phyloP scores from a whole-genome alignment of 495 filamentous ascomycete species.

The Daldinia concentrica region DNA sequence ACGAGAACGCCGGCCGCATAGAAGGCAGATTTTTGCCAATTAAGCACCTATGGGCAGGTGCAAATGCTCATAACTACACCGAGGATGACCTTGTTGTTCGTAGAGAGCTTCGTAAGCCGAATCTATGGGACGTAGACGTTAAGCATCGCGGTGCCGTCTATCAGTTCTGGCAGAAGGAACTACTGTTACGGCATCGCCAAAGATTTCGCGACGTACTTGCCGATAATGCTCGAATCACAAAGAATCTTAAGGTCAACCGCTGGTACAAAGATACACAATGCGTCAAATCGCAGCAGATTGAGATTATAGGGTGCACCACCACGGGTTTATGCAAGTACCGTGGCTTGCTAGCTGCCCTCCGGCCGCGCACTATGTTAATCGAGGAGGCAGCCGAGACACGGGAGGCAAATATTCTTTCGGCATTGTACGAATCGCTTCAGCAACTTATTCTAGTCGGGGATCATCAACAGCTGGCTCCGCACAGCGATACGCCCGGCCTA shows the following conservation, averaged over 20 bases:
- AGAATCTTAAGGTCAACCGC: conserved; percentile 47
- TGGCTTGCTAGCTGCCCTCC: conserved; percentile 71
- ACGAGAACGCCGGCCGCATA: conserved; percentile 51
- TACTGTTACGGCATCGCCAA: conserved; percentile 40
- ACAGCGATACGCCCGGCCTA: conserved; percentile 64
- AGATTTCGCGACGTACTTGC: conserved; percentile 45
- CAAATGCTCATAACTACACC: conserved; percentile 27
- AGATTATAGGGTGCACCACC: conserved; percentile 63
- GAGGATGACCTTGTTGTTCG: conserved; percentile 31
- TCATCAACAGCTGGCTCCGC: conserved; percentile 63
- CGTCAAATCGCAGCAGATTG: conserved; percentile 40
- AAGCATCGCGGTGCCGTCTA: conserved; percentile 53
- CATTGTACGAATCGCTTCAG: conserved; percentile 62
- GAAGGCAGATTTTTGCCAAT: conserved; percentile 48
- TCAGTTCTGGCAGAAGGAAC: conserved; percentile 49
- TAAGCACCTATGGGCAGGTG: conserved; percentile 51
- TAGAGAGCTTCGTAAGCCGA: conserved; percentile 35
- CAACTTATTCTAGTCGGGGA: conserved; percentile 67
- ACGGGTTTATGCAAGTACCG: conserved; percentile 91
- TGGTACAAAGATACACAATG: conserved; percentile 47
- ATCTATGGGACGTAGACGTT: conserved; percentile 49
- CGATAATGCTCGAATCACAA: conserved; percentile 43
- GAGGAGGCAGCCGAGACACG: conserved; percentile 68
- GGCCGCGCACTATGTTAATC: conserved; percentile 67
- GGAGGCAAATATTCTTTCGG: conserved; percentile 64